Percentiles rank a stretch among this genome's conserved stretches.
Evolutionary conservation across 257 asterid species (phyloP).

Genomic region (Fraxinus cuspidata): DNA sequence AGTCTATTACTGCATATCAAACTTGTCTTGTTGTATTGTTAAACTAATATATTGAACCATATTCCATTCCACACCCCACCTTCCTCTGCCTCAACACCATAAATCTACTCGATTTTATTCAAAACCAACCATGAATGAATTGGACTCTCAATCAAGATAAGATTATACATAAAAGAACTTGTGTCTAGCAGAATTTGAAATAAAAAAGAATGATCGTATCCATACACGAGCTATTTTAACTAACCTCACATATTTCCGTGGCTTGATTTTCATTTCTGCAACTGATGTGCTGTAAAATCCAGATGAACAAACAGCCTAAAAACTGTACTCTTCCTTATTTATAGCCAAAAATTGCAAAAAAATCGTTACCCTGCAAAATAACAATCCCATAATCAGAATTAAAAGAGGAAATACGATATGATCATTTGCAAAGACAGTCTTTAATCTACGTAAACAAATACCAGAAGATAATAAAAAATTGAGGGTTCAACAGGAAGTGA

Average conservation of each 20-base stretch:
- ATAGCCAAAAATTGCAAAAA: neutral
- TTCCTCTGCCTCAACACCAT: neutral
- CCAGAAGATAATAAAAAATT: neutral
- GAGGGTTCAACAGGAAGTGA: neutral
- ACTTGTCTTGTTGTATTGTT: no score
- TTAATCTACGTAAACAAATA: neutral
- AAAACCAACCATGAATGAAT: neutral
- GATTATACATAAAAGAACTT: neutral
- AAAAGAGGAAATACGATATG: neutral
- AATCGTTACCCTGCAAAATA: slow-evolving; percentile 5
- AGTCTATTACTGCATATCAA: no score
- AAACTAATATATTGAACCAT: neutral
- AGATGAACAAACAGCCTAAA: slow-evolving; percentile 6
- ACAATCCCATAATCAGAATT: neutral
- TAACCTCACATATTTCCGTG: slow-evolving; percentile 38
- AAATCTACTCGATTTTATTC: neutral
- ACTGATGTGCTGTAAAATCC: slow-evolving; percentile 5
- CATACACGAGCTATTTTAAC: slow-evolving; percentile 9
- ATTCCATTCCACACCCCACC: neutral
- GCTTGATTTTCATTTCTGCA: slow-evolving; percentile 30
- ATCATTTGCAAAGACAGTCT: no score
- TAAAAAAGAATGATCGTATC: neutral
- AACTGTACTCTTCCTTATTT: slow-evolving; percentile 1
- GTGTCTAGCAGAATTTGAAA: neutral
- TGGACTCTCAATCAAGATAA: neutral